Percentiles rank a stretch among this genome's conserved stretches.
Evolutionary conservation across 805 yeast genomes (phyloP).

Genomic region (Debaryomyces maramus): DNA sequence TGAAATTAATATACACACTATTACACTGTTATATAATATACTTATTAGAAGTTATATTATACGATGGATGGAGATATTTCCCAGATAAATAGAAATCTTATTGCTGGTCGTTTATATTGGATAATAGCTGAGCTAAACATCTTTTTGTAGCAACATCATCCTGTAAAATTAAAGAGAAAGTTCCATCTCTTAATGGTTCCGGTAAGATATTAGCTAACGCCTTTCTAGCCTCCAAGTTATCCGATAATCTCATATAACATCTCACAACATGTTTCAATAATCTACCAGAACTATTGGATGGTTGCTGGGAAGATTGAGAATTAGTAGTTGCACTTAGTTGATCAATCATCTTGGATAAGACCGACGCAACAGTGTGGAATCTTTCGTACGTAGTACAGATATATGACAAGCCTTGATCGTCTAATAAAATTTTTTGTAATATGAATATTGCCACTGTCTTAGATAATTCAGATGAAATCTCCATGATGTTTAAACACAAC

Average conservation of each 20-base stretch:
- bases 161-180: slow-evolving; percentile 72
- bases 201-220: slow-evolving; percentile 83
- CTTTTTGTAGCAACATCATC: slow-evolving; percentile 89
- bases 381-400: slow-evolving; percentile 95
- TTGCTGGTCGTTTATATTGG: slow-evolving; percentile 49
- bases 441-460: slow-evolving; percentile 97
- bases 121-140: slow-evolving; percentile 78
- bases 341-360: slow-evolving; percentile 82
- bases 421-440: slow-evolving; percentile 87
- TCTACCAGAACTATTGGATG: slow-evolving; percentile 63
- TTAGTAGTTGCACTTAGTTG: slow-evolving; percentile 58
- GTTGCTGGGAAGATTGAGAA: slow-evolving; percentile 37
- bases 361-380: slow-evolving; percentile 90
- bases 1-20: slow-evolving; percentile 1
- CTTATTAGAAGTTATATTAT: neutral
- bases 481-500: slow-evolving; percentile 91
- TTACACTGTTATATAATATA: neutral
- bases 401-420: slow-evolving; percentile 87
- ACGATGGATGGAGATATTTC: neutral
- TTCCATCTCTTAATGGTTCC: slow-evolving; percentile 81
- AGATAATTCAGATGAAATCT: slow-evolving; percentile 86
- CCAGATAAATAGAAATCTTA: neutral
- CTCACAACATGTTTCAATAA: slow-evolving; percentile 89
- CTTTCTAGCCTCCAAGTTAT: slow-evolving; percentile 85
- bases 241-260: slow-evolving; percentile 87